These are phyloP conservation scores for Yamadazyma friedrichii DNA, from an alignment of 1,139 yeast species.

Conservation along the genomic window DNA sequence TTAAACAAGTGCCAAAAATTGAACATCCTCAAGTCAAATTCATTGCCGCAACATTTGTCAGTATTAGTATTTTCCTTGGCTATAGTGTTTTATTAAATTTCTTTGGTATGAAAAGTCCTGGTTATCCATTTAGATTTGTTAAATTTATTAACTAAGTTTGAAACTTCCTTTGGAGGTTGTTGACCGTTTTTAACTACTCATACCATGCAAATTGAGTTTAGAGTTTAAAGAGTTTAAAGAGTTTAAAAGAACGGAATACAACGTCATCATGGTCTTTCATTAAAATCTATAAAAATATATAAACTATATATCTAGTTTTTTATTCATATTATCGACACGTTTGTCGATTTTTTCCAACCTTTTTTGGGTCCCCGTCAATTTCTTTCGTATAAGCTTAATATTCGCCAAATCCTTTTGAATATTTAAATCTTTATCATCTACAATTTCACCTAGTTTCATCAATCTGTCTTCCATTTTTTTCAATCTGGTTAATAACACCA, in stretches of 20 bases:
- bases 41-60: slow-evolving; percentile 39
- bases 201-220: too few relatives aligned
- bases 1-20: slow-evolving; percentile 48
- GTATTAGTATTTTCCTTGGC: slow-evolving; percentile 42
- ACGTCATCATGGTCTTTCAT: not conserved
- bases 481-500: slow-evolving; percentile 50
- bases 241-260: too few relatives aligned
- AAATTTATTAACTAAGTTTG: slow-evolving; percentile 6
- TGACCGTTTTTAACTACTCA: too few relatives aligned
- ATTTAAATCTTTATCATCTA: slow-evolving; percentile 21
- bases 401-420: slow-evolving; percentile 26
- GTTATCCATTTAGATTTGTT: slow-evolving; percentile 48
- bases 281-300: not conserved
- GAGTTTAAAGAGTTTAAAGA: too few relatives aligned
- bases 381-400: slow-evolving; percentile 31
- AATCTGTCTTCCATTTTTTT: slow-evolving; percentile 39
- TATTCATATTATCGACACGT: slow-evolving; percentile 18
- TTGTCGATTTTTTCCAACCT: slow-evolving; percentile 36
- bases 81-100: slow-evolving; percentile 56
- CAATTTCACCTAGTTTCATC: slow-evolving; percentile 19
- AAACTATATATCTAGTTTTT: slow-evolving; percentile 1
- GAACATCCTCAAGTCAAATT: slow-evolving; percentile 41
- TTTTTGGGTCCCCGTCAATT: slow-evolving; percentile 29
- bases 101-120: slow-evolving; percentile 56
- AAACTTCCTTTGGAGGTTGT: too few relatives aligned